Conservation (phyloP, 208 protist genomes). For the Leishmania aethiopica region DNA sequence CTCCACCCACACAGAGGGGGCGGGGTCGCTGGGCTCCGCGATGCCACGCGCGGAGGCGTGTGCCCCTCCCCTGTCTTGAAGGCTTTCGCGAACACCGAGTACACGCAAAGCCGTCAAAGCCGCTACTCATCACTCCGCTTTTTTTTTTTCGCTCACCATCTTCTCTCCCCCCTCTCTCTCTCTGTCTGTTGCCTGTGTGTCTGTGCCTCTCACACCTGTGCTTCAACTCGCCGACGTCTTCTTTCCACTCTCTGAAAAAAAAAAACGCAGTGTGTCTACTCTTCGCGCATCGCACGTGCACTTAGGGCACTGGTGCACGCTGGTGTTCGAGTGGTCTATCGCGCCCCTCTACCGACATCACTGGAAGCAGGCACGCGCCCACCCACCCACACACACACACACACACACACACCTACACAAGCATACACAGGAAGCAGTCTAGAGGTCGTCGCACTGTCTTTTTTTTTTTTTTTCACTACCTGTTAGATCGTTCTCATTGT, state of each 20-base stretch:
- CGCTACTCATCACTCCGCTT: background rate
- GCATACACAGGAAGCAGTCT: background rate
- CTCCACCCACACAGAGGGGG: background rate
- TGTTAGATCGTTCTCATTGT: background rate
- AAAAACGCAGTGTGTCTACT: background rate
- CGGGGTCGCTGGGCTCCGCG: background rate
- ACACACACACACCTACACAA: background rate
- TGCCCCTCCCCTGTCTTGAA: background rate
- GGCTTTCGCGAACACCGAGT: background rate
- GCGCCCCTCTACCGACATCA: no score
- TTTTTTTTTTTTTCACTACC: background rate
- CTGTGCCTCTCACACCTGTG: no score
- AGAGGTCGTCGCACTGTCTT: background rate
- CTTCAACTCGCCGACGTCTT: background rate
- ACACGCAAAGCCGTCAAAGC: background rate
- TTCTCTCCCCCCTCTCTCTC: background rate
- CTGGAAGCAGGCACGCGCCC: background rate
- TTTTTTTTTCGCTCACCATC: background rate
- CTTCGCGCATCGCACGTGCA: no score
- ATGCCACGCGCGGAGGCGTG: background rate
- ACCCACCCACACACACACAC: background rate
- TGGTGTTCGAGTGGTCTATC: no score
- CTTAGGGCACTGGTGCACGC: background rate
- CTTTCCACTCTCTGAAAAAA: no score
- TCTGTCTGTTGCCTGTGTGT: background rate